phyloP scores from a whole-genome alignment of 225 moss, liverwort and hornwort genomes.

The Thuidium tamariscinum region DNA sequence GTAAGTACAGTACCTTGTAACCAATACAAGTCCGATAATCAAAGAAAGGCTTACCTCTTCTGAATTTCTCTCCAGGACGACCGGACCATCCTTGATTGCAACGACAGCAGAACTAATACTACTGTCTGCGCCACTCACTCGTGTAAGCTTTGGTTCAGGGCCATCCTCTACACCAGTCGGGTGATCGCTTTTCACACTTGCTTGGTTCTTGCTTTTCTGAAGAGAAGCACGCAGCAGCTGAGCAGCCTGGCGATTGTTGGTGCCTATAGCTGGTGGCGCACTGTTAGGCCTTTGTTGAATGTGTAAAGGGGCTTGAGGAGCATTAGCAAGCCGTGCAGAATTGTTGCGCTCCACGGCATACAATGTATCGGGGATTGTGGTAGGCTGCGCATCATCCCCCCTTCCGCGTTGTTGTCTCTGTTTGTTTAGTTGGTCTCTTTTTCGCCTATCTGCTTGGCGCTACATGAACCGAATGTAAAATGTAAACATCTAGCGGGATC shows the following conservation, averaged over 20 bases:
- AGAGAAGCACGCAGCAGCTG: slow-evolving; percentile 78
- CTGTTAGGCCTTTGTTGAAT: slow-evolving; percentile 52
- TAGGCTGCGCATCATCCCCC: slow-evolving; percentile 94
- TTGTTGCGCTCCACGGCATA: slow-evolving; percentile 55
- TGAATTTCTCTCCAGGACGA: slow-evolving; percentile 32
- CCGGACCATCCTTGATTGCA: slow-evolving; percentile 31
- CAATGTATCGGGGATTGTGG: slow-evolving; percentile 59
- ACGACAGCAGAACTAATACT: slow-evolving; percentile 49
- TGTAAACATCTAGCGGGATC: neutral
- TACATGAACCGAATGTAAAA: slow-evolving; percentile 18
- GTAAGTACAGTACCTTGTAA: neutral
- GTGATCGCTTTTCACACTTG: slow-evolving; percentile 33
- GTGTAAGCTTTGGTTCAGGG: slow-evolving; percentile 59
- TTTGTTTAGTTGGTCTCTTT: slow-evolving; percentile 56
- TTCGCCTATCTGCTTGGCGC: slow-evolving; percentile 96
- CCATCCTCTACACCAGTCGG: slow-evolving; percentile 39
- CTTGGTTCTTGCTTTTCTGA: slow-evolving; percentile 53
- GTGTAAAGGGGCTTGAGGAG: slow-evolving; percentile 48
- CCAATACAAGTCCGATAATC: neutral
- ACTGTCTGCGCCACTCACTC: slow-evolving; percentile 57
- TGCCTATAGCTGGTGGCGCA: slow-evolving; percentile 44
- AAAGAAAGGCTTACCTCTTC: slow-evolving; percentile 45
- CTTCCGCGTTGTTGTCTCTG: slow-evolving; percentile 75
- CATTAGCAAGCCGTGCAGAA: slow-evolving; percentile 48
- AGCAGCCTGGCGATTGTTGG: slow-evolving; percentile 82